A percentile compares a stretch with the other conserved stretches of the same genome.
Conservation (phyloP, 306 rosid genomes). For the Carpinus viminea region DNA sequence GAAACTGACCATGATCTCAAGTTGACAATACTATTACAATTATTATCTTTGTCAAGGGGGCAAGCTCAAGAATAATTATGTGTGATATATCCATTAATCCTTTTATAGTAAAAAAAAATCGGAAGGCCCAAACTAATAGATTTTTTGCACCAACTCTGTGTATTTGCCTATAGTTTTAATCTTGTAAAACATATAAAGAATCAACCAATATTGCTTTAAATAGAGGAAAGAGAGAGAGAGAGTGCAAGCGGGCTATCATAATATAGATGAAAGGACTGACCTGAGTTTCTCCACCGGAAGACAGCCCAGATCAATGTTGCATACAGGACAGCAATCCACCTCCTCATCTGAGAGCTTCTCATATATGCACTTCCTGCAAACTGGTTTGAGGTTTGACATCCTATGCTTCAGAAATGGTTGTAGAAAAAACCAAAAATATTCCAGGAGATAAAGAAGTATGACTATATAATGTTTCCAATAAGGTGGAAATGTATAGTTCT, state of each 20-base stretch:
- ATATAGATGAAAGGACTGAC: constrained; percentile 35
- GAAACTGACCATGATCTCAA: background rate
- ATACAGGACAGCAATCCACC: constrained; percentile 79
- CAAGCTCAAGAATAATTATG: background rate
- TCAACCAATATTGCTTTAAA: background rate
- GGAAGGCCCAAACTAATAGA: background rate
- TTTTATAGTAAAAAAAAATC: background rate
- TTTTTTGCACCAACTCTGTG: background rate
- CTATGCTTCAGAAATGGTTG: constrained; percentile 27
- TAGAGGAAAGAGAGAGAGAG: background rate
- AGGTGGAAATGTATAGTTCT: background rate
- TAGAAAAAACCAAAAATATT: constrained; percentile 2
- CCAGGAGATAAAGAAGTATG: background rate
- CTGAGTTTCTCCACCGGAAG: constrained; percentile 91
- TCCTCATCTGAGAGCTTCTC: constrained; percentile 87
- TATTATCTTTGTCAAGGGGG: background rate
- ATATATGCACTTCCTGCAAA: constrained; percentile 92
- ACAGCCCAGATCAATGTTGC: constrained; percentile 85
- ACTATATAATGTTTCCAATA: background rate
- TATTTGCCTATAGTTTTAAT: background rate
- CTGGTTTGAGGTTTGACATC: constrained; percentile 47
- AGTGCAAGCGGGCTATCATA: background rate
- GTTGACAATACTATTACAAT: background rate
- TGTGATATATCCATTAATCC: background rate
- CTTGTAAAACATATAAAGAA: background rate